Evolutionary conservation across 169 alveolate genomes (phyloP).

Genomic region (Plasmodium ovale): DNA sequence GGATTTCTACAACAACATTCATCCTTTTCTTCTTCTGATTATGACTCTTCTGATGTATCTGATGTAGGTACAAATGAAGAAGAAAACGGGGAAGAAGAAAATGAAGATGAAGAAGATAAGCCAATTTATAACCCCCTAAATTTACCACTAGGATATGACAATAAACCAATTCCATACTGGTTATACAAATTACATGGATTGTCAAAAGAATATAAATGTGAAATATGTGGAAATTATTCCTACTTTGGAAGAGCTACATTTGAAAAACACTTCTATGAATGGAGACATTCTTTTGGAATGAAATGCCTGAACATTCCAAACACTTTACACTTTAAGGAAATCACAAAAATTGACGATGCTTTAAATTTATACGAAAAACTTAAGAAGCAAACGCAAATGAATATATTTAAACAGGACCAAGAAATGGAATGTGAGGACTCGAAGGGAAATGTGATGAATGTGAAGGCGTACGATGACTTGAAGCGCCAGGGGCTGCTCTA

Average conservation of each 20-base stretch:
- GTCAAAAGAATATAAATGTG: constrained; percentile 98
- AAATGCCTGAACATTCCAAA: constrained; percentile 99
- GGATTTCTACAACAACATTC: constrained; percentile 66
- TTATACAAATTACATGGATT: constrained; percentile 98
- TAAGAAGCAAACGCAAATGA: constrained; percentile 90
- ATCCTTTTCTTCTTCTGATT: constrained; percentile 81
- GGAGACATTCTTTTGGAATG: constrained; percentile 99
- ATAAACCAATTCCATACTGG: constrained; percentile 99
- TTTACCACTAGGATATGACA: constrained; percentile 99
- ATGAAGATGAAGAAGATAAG: constrained; percentile 91
- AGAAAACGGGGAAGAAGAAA: constrained; percentile 70
- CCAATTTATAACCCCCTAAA: constrained; percentile 97
- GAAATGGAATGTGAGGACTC: constrained; percentile 98
- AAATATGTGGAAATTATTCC: constrained; percentile 99
- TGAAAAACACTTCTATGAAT: constrained; percentile 98
- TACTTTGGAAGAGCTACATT: constrained; percentile 99
- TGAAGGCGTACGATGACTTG: constrained; percentile 94
- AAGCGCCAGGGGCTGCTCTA: constrained; percentile 93
- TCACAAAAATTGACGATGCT: constrained; percentile 88
- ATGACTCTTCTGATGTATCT: constrained; percentile 78
- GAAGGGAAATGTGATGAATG: constrained; percentile 96
- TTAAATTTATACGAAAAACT: constrained; percentile 94
- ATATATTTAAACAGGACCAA: constrained; percentile 91
- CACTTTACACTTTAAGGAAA: constrained; percentile 97
- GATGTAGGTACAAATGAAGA: constrained; percentile 69